Percentiles rank a stretch among this genome's conserved stretches.
phyloP scores from a whole-genome alignment of 2,329 filamentous ascomycete species.

The Lomentospora prolificans region DNA sequence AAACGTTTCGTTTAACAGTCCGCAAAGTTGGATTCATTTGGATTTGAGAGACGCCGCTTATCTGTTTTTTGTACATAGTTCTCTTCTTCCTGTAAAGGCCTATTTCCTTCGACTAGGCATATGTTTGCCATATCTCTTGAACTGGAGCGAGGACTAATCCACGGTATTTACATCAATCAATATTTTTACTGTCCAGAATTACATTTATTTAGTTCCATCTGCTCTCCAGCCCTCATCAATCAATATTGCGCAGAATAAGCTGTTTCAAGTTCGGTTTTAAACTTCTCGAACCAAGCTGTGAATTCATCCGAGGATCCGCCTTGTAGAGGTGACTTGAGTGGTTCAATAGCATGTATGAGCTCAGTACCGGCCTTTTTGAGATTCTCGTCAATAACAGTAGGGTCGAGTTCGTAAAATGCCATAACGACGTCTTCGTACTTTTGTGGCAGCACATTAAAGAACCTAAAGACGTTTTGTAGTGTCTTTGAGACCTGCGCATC shows the following conservation, averaged over 20 bases:
- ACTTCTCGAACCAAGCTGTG: not conserved
- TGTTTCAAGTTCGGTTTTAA: not conserved
- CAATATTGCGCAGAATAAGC: not conserved
- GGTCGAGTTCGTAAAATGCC: constrained; percentile 62
- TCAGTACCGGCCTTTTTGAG: constrained; percentile 52
- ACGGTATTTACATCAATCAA: too few species aligned
- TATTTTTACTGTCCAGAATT: too few species aligned
- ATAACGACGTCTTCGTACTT: constrained; percentile 60
- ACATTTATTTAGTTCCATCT: too few species aligned
- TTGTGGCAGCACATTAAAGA: constrained; percentile 53
- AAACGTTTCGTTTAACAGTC: not conserved
- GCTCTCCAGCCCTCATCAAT: not conserved
- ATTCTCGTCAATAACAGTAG: constrained; percentile 43
- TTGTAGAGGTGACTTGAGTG: constrained; percentile 52
- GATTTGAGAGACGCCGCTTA: not conserved
- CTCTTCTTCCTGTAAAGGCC: not conserved
- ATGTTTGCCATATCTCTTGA: too few species aligned
- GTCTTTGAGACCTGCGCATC: constrained; percentile 25
- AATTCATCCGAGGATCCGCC: constrained; percentile 20
- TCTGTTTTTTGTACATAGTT: not conserved
- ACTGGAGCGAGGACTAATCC: too few species aligned
- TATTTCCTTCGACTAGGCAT: too few species aligned
- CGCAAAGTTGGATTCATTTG: not conserved
- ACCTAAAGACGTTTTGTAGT: constrained; percentile 45
- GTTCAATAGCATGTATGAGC: constrained; percentile 44